Evolutionary conservation across 306 rosid species (phyloP).

Genomic region (Vigna unguiculata): DNA sequence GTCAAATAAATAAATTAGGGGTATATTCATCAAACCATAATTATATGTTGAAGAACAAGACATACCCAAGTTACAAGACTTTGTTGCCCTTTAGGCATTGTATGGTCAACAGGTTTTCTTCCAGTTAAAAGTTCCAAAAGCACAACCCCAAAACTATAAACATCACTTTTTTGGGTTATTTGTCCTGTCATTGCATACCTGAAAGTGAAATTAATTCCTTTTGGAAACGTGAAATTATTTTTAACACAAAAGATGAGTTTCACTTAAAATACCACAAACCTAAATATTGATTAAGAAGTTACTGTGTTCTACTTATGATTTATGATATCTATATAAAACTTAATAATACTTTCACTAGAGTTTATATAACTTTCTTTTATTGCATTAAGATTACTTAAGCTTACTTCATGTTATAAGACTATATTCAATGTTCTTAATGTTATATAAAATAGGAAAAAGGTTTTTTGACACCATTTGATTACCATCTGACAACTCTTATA

Average conservation of each 20-base stretch:
- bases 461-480: no score
- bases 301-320: neutral
- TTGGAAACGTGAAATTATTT: slow-evolving; percentile 26
- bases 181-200: slow-evolving; percentile 99
- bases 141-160: slow-evolving; percentile 92
- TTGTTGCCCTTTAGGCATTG: slow-evolving; percentile 97
- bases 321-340: neutral
- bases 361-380: no score
- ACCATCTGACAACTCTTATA: no score
- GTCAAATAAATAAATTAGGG: neutral
- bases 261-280: neutral
- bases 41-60: neutral
- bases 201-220: slow-evolving; percentile 29
- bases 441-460: no score
- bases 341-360: no score
- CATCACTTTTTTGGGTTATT: slow-evolving; percentile 90
- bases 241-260: neutral
- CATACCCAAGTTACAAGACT: slow-evolving; percentile 97
- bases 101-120: slow-evolving; percentile 93
- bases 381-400: no score
- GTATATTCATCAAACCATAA: neutral
- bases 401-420: neutral
- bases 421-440: neutral
- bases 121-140: slow-evolving; percentile 89
- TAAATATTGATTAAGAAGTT: neutral